A percentile compares a stretch with the other conserved stretches of the same genome.
Evolutionary conservation across 2,329 filamentous ascomycete genomes (phyloP).

Genomic region (Cercospora zeina): DNA sequence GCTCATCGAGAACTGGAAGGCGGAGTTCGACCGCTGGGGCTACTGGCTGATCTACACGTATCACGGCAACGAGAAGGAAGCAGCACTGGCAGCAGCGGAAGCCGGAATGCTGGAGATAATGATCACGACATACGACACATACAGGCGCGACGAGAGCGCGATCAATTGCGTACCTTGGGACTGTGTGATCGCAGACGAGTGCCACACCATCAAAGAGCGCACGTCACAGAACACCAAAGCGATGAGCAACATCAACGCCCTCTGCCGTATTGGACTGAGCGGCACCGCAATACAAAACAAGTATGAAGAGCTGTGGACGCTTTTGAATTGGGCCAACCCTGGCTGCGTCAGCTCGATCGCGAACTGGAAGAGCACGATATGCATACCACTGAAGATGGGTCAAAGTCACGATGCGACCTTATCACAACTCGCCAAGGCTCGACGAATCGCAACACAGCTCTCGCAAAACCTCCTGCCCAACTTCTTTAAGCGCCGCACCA

Average conservation of each 20-base stretch:
- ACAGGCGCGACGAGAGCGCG: conserved; percentile 70
- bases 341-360: conserved; percentile 66
- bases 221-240: conserved; percentile 75
- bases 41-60: conserved; percentile 90
- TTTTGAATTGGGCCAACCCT: conserved; percentile 95
- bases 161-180: conserved; percentile 92
- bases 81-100: conserved; percentile 56
- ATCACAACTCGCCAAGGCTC: conserved; percentile 75
- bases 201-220: conserved; percentile 81
- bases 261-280: conserved; percentile 89
- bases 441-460: conserved; percentile 79
- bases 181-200: conserved; percentile 91
- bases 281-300: conserved; percentile 97
- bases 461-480: conserved; percentile 83
- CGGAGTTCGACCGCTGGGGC: conserved; percentile 84
- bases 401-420: conserved; percentile 90
- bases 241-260: conserved; percentile 85
- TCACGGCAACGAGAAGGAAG: conserved; percentile 67
- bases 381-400: conserved; percentile 76
- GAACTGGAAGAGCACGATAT: conserved; percentile 78
- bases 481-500: conserved; percentile 91
- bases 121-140: conserved; percentile 92
- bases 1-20: conserved; percentile 86
- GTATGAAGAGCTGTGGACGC: conserved; percentile 94
- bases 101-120: conserved; percentile 82